phyloP scores from a whole-genome alignment of 345 rosid species.

The Salix purpurea region DNA sequence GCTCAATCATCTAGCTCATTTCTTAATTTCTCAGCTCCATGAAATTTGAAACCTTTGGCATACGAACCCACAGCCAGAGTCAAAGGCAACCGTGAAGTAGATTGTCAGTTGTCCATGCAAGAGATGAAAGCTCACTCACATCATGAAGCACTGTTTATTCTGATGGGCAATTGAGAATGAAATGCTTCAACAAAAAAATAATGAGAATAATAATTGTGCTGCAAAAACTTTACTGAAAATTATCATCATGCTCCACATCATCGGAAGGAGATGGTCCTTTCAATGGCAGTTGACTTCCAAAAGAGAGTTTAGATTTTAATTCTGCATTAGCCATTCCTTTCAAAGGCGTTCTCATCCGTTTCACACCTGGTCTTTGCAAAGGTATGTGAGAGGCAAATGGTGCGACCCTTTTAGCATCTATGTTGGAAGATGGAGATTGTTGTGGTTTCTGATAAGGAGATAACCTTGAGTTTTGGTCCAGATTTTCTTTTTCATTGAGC shows the following conservation, averaged over 20 bases:
- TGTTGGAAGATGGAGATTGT: constrained; percentile 23
- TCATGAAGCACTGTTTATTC: neutral
- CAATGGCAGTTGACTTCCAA: constrained; percentile 34
- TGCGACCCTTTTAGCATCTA: constrained; percentile 19
- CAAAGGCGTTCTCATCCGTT: constrained; percentile 29
- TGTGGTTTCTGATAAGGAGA: constrained; percentile 35
- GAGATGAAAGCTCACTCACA: neutral
- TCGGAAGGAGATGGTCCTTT: constrained; percentile 34
- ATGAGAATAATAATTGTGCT: neutral
- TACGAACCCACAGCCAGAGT: neutral
- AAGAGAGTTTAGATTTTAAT: constrained; percentile 14
- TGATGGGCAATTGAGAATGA: constrained; percentile 1
- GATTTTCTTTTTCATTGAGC: constrained; percentile 24
- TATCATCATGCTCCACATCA: constrained; percentile 39
- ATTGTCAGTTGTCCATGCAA: neutral
- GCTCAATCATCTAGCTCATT: neutral
- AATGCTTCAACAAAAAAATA: neutral
- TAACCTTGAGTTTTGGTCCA: constrained; percentile 26
- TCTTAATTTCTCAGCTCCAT: neutral
- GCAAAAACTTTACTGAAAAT: constrained; percentile 36
- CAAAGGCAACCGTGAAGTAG: neutral
- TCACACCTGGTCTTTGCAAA: constrained; percentile 24
- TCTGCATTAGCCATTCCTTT: constrained; percentile 14
- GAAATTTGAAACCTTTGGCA: neutral
- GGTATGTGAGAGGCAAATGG: constrained; percentile 27